phyloP scores from a whole-genome alignment of 768 basidiomycete species.

The Mycena floridula region DNA sequence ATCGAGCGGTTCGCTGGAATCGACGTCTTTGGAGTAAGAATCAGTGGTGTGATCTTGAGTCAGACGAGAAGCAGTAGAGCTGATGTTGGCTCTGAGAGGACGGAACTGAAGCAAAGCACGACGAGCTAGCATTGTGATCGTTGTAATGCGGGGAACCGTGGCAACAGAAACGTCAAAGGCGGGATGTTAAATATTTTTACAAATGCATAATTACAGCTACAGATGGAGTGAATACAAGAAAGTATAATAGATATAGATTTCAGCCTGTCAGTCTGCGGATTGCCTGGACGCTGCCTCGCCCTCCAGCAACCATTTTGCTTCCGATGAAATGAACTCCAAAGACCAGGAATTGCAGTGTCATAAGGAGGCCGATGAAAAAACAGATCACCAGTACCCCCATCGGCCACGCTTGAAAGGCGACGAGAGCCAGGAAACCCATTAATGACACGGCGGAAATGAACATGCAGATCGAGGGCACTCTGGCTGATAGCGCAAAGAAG shows the following conservation, averaged over 20 bases:
- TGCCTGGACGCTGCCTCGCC: not conserved
- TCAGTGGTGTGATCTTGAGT: conserved; percentile 29
- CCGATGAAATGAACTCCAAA: not conserved
- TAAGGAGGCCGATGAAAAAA: conserved; percentile 48
- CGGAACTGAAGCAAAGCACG: too few relatives aligned
- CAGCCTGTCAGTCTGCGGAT: not conserved
- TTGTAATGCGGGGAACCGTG: too few relatives aligned
- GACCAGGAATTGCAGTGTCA: conserved; percentile 63
- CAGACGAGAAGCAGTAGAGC: not conserved
- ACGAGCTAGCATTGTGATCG: too few relatives aligned
- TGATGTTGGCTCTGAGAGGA: not conserved
- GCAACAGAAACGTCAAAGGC: too few relatives aligned
- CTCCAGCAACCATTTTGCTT: not conserved
- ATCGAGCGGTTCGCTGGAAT: conserved; percentile 34
- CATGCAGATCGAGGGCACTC: conserved; percentile 59
- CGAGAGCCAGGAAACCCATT: conserved; percentile 51
- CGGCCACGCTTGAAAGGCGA: conserved; percentile 63
- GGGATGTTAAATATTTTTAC: too few relatives aligned
- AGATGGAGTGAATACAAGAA: not conserved
- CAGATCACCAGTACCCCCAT: conserved; percentile 53
- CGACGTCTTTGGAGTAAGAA: conserved; percentile 42
- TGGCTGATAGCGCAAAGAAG: conserved; percentile 64
- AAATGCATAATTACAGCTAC: not conserved
- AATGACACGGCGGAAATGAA: conserved; percentile 50
- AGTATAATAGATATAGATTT: not conserved